Evolutionary conservation across 345 rosid genomes (phyloP).

Genomic region (Dimocarpus longan): DNA sequence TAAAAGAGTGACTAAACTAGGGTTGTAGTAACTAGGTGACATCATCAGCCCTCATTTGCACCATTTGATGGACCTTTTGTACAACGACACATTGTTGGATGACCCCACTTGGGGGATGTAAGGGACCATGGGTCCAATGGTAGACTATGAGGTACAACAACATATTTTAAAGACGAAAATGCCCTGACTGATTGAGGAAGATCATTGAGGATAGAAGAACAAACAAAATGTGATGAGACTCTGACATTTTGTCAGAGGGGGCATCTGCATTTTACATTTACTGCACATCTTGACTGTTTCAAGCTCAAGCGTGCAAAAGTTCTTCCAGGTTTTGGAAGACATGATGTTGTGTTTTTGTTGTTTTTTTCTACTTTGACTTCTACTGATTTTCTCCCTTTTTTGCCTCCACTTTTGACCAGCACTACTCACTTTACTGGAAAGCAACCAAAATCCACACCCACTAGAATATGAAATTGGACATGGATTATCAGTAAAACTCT

Average conservation of each 20-base stretch:
- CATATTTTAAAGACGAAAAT: background rate
- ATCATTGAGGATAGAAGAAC: background rate
- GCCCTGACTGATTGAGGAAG: background rate
- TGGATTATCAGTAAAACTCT: too few relatives aligned
- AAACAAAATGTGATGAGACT: background rate
- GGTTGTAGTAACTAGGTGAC: conserved; percentile 9
- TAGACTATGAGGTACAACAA: background rate
- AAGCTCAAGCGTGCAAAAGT: conserved; percentile 31
- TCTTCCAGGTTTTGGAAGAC: conserved; percentile 22
- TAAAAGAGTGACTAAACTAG: background rate
- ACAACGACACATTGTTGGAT: conserved; percentile 31
- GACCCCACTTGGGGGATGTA: background rate
- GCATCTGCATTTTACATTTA: background rate
- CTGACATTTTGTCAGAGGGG: conserved; percentile 22
- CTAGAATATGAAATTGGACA: background rate
- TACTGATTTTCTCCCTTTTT: background rate
- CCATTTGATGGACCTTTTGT: conserved; percentile 27
- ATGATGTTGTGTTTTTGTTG: conserved; percentile 40
- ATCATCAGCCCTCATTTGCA: conserved; percentile 7
- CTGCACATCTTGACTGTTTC: conserved; percentile 14
- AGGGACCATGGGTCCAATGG: background rate
- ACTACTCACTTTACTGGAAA: background rate
- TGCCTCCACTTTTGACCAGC: conserved; percentile 34
- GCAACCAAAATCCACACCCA: background rate
- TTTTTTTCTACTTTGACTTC: conserved; percentile 36